Evolutionary conservation across 2,329 filamentous ascomycete genomes (phyloP), one percentile per base, ranked within the genome.

Genomic region (Monascus ruber): DNA sequence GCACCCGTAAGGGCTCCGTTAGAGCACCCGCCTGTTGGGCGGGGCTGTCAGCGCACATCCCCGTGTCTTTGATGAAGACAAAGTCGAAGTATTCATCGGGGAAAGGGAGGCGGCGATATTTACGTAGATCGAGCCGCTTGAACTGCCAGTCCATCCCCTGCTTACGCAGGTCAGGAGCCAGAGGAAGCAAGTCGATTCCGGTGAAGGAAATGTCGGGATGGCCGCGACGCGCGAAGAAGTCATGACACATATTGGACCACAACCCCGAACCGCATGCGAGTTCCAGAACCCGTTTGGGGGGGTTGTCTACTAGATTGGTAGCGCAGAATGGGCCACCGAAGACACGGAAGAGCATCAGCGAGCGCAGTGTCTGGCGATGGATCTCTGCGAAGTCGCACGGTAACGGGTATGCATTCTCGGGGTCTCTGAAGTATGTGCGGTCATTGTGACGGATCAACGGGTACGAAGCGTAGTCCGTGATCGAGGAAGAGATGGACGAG

Each of bases 181-280:
- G 60, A 4, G 83, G 80, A 6, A 83, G 82, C 40, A 94, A 77
- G 56, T 94, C 87, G 32, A 94, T 63, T 1, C 87, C 88, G 0
- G 82, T 85, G 56, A 93, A 94, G 4, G 77, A 76, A 24, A 93
- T 79, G 43, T 79, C 72, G 4, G 71, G 65, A 54, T 83, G 73
- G 9, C 85, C 85, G 40, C 75, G 70, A 36, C 76, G 72, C 41
- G 74, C 71, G 55, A 88, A 85, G 62, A 85, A 83, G 29, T 85
- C 77, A 59, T 94, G 83, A 59, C 85, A 93, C 69, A 86, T 79
- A 27, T 84, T 81, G 50, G 84, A 88, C 88, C 88, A 95, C 56
- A 93, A 84, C 24, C 79, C 89, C 17, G 83, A 83, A 11, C 88
- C 88, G 60, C 89, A 96, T 26, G 81, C 87, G 28, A 95, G 65